Evolutionary conservation across 257 asterid species (phyloP).

Genomic region (Plantago major): DNA sequence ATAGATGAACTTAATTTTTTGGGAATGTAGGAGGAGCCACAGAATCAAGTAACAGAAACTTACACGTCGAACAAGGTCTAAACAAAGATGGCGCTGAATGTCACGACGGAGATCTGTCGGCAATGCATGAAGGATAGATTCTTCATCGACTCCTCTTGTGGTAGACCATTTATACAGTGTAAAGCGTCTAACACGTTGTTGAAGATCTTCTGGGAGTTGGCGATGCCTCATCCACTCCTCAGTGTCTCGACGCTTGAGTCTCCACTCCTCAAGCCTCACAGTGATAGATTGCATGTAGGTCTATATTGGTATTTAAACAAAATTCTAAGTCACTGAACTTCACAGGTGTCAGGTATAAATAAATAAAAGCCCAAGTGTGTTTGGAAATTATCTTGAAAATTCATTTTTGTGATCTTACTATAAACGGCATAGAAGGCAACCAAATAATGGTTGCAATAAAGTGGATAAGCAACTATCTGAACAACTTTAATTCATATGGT

Average conservation of each 20-base stretch:
- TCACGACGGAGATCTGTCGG: constrained; percentile 85
- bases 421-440: background rate
- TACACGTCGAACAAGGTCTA: constrained; percentile 86
- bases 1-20: too few relatives aligned
- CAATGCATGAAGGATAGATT: constrained; percentile 56
- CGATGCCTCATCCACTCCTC: constrained; percentile 98
- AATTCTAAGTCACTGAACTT: constrained; percentile 10
- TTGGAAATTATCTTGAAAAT: too few relatives aligned
- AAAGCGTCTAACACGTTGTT: constrained; percentile 64
- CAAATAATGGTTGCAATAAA: too few relatives aligned
- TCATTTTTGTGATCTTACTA: background rate
- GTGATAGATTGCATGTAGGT: constrained; percentile 84
- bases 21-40: background rate
- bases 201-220: constrained; percentile 63
- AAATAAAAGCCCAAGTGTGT: too few relatives aligned
- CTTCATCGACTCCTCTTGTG: constrained; percentile 84
- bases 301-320: constrained; percentile 24
- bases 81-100: constrained; percentile 78
- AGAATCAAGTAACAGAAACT: constrained; percentile 20
- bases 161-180: constrained; percentile 82
- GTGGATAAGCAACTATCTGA: too few relatives aligned
- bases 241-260: constrained; percentile 76
- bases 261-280: constrained; percentile 95
- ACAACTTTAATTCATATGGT: too few relatives aligned
- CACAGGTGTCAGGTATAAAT: background rate